These are phyloP conservation scores for Knufia fluminis DNA, from an alignment of 2,329 filamentous ascomycete genomes.

Conservation along the genomic window DNA sequence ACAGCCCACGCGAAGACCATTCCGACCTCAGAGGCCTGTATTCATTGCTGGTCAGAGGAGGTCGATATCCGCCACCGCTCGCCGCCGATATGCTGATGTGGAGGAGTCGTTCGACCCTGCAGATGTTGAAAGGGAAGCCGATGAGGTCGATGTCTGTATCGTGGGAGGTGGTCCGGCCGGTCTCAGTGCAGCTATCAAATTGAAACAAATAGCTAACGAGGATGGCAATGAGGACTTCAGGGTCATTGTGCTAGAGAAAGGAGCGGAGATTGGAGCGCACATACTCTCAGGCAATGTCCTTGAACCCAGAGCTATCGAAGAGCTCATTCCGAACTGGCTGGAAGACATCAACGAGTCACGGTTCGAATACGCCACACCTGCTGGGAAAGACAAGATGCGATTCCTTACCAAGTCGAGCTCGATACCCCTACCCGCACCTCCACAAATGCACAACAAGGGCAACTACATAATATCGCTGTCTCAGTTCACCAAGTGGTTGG, in stretches of 20 bases:
- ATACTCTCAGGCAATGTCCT: constrained; percentile 94
- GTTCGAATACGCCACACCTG: constrained; percentile 80
- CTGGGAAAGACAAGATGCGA: constrained; percentile 77
- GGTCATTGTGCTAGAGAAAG: constrained; percentile 87
- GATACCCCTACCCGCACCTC: constrained; percentile 75
- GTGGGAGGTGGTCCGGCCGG: constrained; percentile 88
- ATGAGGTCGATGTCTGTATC: constrained; percentile 94
- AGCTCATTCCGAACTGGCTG: constrained; percentile 90
- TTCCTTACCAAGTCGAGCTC: constrained; percentile 76
- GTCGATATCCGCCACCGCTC: constrained; percentile 37
- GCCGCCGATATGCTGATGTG: constrained; percentile 32
- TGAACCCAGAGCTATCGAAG: constrained; percentile 76
- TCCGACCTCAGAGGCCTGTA: constrained; percentile 31
- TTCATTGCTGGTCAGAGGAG: constrained; percentile 29
- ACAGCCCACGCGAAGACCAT: background rate
- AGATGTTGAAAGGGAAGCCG: constrained; percentile 72
- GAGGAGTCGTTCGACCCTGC: constrained; percentile 54
- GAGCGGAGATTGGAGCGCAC: constrained; percentile 87
- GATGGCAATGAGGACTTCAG: constrained; percentile 93
- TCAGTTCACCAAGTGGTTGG: constrained; percentile 91
- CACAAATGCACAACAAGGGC: constrained; percentile 96
- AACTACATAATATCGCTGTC: constrained; percentile 97
- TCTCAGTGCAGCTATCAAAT: constrained; percentile 79
- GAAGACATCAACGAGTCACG: constrained; percentile 76
- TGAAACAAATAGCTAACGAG: constrained; percentile 92